A percentile compares a stretch with the other conserved stretches of the same genome.
phyloP scores from a whole-genome alignment of 257 asterid species.

The Solanum appendiculatum region DNA sequence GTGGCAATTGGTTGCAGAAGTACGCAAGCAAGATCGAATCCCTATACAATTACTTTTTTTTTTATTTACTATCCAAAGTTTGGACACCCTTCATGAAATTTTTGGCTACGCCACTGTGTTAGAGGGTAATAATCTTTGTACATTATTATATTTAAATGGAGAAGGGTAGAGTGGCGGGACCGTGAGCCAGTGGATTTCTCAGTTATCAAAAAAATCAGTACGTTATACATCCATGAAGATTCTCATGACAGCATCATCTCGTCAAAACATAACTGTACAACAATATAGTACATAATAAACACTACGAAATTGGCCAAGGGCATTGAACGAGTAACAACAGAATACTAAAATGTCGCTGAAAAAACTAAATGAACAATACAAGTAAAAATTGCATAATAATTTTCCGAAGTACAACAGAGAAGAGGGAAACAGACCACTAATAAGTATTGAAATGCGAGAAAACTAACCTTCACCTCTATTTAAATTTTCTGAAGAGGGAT shows the following conservation, averaged over 20 bases:
- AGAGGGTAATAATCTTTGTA: constrained; percentile 17
- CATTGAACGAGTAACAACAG: neutral
- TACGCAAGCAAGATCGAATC: neutral
- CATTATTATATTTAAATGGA: neutral
- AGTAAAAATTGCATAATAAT: neutral
- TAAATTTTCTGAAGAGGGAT: neutral
- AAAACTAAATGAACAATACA: neutral
- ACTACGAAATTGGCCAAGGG: neutral
- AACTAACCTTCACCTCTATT: neutral
- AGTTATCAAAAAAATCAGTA: neutral
- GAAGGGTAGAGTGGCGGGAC: neutral
- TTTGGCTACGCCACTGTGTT: neutral
- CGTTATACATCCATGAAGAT: neutral
- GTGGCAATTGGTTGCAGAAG: neutral
- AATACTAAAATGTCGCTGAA: neutral
- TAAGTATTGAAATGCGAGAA: neutral
- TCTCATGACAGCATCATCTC: neutral
- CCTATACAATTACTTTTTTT: neutral
- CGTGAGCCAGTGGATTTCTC: neutral
- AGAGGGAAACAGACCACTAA: neutral
- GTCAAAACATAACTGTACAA: neutral
- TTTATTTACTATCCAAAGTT: neutral
- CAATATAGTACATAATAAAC: neutral
- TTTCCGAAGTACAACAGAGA: neutral
- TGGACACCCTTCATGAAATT: neutral